phyloP scores from a whole-genome alignment of 208 protist species.

The Leishmania arabica region DNA sequence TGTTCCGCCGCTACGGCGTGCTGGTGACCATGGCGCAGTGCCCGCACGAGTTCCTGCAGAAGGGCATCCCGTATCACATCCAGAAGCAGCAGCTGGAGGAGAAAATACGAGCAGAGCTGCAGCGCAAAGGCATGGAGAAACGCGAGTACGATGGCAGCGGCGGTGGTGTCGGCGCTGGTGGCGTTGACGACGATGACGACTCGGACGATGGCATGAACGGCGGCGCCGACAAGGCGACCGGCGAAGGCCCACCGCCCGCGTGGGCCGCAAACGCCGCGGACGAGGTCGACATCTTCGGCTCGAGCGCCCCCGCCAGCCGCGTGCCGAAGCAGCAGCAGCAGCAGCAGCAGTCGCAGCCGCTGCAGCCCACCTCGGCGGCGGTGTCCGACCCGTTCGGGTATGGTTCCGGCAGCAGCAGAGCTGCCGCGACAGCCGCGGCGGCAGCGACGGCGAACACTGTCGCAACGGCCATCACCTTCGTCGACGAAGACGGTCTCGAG shows the following conservation, averaged over 20 bases:
- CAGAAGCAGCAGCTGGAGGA: slow-evolving; percentile 56
- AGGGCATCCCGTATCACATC: slow-evolving; percentile 53
- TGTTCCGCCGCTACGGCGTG: slow-evolving; percentile 78
- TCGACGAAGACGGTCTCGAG: slow-evolving; percentile 12
- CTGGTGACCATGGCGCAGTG: slow-evolving; percentile 83
- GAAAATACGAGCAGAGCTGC: slow-evolving; percentile 33
- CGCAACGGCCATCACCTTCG: slow-evolving; percentile 7
- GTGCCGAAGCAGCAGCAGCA: background rate
- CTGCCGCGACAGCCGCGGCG: background rate
- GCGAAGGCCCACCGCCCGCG: slow-evolving; percentile 18
- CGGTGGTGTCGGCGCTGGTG: background rate
- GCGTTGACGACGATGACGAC: slow-evolving; percentile 17
- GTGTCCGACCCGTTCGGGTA: background rate
- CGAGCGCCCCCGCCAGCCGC: slow-evolving; percentile 1
- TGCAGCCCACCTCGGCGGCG: background rate
- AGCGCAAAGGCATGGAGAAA: slow-evolving; percentile 21
- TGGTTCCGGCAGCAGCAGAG: background rate
- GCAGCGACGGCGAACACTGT: slow-evolving; percentile 9
- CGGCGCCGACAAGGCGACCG: slow-evolving; percentile 8
- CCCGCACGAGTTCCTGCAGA: slow-evolving; percentile 73
- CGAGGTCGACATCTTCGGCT: slow-evolving; percentile 51
- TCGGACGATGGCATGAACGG: slow-evolving; percentile 17
- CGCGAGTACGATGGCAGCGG: slow-evolving; percentile 13
- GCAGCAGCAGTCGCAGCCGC: background rate
- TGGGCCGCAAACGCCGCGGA: slow-evolving; percentile 31